These are phyloP conservation scores for Heliosperma pusillum DNA, from an alignment of 148 eudicot genomes.

Conservation along the genomic window DNA sequence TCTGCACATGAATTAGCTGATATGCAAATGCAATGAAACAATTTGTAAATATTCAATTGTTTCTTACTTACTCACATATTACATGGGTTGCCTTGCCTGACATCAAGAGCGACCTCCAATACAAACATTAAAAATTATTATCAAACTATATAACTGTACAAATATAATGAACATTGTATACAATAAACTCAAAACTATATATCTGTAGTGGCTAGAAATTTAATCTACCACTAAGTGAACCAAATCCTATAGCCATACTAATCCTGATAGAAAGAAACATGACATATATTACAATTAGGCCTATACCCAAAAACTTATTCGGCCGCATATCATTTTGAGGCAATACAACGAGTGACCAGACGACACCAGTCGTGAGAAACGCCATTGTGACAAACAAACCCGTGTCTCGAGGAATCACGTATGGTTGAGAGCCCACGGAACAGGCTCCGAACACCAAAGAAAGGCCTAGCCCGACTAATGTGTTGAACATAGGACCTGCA, in stretches of 20 bases:
- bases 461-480: conserved; percentile 54
- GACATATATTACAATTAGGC: conserved; percentile 55
- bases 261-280: conserved; percentile 47
- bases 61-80: not conserved
- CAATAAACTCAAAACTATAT: conserved; percentile 3
- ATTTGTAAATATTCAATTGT: not conserved
- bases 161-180: not conserved
- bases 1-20: no score
- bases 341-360: conserved; percentile 56
- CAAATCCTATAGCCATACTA: conserved; percentile 41
- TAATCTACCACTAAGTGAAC: conserved; percentile 23
- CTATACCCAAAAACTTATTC: conserved; percentile 45
- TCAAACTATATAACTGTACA: conserved; percentile 6
- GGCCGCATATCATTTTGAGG: conserved; percentile 59
- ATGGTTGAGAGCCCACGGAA: conserved; percentile 38
- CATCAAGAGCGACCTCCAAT: no score
- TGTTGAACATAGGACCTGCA: conserved; percentile 77
- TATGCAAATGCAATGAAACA: not conserved
- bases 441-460: conserved; percentile 59
- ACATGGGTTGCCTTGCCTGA: no score
- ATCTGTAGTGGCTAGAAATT: not conserved
- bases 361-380: conserved; percentile 44
- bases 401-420: conserved; percentile 35
- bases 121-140: not conserved
- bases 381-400: conserved; percentile 51